Evolutionary conservation across 768 basidiomycete species (phyloP).

Genomic region (Rhodotorula graminis): DNA sequence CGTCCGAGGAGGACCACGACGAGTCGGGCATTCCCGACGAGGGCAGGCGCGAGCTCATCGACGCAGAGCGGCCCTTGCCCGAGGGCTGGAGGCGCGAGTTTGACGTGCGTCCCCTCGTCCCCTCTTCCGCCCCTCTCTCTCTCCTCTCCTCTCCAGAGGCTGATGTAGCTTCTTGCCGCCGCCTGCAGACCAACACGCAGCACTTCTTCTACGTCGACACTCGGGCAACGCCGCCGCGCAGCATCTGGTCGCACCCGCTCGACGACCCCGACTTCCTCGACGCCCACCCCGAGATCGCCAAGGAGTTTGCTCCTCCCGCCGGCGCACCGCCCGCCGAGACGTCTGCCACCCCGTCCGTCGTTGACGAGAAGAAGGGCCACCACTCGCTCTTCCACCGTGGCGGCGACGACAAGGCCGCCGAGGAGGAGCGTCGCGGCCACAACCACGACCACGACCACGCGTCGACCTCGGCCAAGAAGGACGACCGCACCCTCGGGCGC

Average conservation of each 20-base stretch:
- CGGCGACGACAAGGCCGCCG: background rate
- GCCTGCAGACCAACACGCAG: background rate
- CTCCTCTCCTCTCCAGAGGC: background rate
- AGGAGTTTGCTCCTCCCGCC: background rate
- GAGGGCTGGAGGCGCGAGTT: conserved; percentile 40
- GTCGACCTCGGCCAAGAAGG: conserved; percentile 4
- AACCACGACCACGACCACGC: background rate
- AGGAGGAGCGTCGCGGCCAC: background rate
- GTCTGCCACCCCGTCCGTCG: too few relatives aligned
- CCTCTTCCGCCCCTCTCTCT: background rate
- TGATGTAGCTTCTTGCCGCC: too few relatives aligned
- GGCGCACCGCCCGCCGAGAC: background rate
- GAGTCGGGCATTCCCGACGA: conserved; percentile 2
- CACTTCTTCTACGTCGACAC: conserved; percentile 44
- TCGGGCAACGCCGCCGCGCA: conserved; percentile 38
- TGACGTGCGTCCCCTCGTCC: conserved; percentile 19
- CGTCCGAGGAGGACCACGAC: conserved; percentile 4
- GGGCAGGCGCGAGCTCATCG: conserved; percentile 17
- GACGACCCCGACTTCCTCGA: conserved; percentile 38
- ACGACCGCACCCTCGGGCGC: conserved; percentile 36
- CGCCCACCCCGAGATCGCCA: conserved; percentile 25
- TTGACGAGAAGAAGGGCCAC: background rate
- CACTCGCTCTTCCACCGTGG: background rate
- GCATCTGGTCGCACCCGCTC: conserved; percentile 42
- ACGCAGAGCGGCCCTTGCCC: conserved; percentile 38